Conservation (phyloP, 495 filamentous ascomycete species). For the Podospora bellae-mahoneyi region DNA sequence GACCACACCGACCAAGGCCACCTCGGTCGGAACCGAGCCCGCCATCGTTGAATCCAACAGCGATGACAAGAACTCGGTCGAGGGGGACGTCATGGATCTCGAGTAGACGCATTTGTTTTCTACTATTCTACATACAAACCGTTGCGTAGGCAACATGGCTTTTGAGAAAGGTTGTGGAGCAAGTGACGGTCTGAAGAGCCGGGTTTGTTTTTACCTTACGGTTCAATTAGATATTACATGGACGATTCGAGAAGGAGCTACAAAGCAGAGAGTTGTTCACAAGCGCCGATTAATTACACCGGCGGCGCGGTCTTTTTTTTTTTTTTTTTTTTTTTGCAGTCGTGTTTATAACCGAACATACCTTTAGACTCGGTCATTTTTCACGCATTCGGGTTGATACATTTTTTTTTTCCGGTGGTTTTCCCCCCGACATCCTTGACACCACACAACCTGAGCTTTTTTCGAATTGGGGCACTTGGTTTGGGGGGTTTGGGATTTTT, state of each 20-base stretch:
- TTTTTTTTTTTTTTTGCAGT: too few relatives aligned
- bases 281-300: background rate
- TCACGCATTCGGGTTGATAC: too few relatives aligned
- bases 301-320: too few relatives aligned
- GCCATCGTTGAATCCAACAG: conserved; percentile 22
- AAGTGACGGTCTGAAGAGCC: background rate
- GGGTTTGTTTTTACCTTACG: background rate
- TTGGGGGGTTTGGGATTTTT: too few relatives aligned
- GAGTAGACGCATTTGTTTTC: conserved; percentile 12
- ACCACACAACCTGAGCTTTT: too few relatives aligned
- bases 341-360: too few relatives aligned
- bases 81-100: conserved; percentile 26
- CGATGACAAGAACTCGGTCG: conserved; percentile 25
- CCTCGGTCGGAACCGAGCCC: conserved; percentile 4
- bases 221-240: background rate
- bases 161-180: background rate
- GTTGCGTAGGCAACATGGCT: background rate
- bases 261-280: background rate
- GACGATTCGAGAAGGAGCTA: background rate
- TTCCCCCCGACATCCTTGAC: too few relatives aligned
- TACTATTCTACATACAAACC: conserved; percentile 6
- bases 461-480: too few relatives aligned
- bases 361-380: too few relatives aligned
- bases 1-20: conserved; percentile 21
- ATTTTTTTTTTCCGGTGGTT: too few relatives aligned